phyloP scores from a whole-genome alignment of 108 stramenopile species.

The Skeletonema potamos region DNA sequence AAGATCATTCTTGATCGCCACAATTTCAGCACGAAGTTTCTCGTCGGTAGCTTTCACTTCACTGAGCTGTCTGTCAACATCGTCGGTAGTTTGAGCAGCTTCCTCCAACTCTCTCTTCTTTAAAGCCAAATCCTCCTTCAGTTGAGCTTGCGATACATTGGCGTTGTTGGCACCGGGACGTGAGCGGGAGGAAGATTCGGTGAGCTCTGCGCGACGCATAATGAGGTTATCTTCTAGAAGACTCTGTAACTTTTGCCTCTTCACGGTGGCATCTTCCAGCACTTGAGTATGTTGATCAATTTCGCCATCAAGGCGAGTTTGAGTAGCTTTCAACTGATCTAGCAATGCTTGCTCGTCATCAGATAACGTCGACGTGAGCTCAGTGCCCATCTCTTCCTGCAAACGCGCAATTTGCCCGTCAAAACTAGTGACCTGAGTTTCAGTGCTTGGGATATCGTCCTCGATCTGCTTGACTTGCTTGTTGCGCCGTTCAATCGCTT shows the following conservation, averaged over 20 bases:
- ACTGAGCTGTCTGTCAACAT: slow-evolving; percentile 56
- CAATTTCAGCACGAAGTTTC: slow-evolving; percentile 58
- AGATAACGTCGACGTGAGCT: slow-evolving; percentile 58
- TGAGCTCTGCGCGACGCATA: slow-evolving; percentile 74
- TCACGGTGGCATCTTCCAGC: slow-evolving; percentile 65
- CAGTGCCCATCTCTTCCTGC: slow-evolving; percentile 86
- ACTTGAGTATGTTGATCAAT: slow-evolving; percentile 64
- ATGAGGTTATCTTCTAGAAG: slow-evolving; percentile 85
- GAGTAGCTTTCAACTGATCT: slow-evolving; percentile 47
- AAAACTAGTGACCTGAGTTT: slow-evolving; percentile 63
- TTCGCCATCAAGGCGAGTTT: slow-evolving; percentile 53
- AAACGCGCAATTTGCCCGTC: slow-evolving; percentile 68
- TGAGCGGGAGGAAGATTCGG: slow-evolving; percentile 46
- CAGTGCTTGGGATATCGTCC: slow-evolving; percentile 68
- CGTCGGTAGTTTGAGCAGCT: slow-evolving; percentile 56
- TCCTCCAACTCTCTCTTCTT: slow-evolving; percentile 65
- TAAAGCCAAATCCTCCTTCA: slow-evolving; percentile 61
- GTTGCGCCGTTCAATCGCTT: slow-evolving; percentile 47
- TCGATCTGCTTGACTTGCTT: slow-evolving; percentile 74
- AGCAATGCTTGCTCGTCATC: slow-evolving; percentile 68
- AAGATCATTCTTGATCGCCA: slow-evolving; percentile 71
- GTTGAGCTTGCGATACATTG: slow-evolving; percentile 44
- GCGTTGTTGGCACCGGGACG: slow-evolving; percentile 42
- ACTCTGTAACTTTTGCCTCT: slow-evolving; percentile 68
- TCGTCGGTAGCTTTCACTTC: slow-evolving; percentile 61